A percentile compares a stretch with the other conserved stretches of the same genome.
Conservation (phyloP, 495 filamentous ascomycete genomes). For the Cercophora newfieldiana region DNA sequence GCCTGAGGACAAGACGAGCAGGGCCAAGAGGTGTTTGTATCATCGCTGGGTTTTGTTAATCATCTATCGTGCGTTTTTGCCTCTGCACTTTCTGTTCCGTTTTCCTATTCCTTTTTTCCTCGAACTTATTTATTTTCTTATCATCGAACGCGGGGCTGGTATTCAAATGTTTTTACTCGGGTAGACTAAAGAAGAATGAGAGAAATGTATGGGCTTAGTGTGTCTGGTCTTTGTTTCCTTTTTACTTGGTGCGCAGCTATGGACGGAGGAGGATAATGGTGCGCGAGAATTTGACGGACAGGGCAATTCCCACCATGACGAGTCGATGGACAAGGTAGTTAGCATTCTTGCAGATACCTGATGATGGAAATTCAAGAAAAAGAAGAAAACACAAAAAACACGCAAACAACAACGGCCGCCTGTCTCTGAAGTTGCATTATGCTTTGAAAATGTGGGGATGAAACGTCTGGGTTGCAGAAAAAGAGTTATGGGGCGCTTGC, state of each 20-base stretch:
- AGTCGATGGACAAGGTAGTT: not conserved
- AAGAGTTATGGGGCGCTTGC: not conserved
- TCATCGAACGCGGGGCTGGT: slow-evolving; percentile 3
- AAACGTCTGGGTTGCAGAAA: not conserved
- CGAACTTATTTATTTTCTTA: slow-evolving; percentile 5
- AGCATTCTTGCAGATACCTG: not conserved
- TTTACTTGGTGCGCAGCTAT: not conserved
- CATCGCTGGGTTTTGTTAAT: slow-evolving; percentile 4
- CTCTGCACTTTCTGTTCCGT: not conserved
- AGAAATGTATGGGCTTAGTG: slow-evolving; percentile 16
- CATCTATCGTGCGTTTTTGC: slow-evolving; percentile 10
- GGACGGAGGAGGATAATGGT: not conserved
- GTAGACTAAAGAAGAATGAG: slow-evolving; percentile 17
- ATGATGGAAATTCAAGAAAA: not conserved
- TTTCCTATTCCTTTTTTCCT: not conserved
- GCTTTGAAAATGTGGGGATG: not conserved
- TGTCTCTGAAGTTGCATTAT: not conserved
- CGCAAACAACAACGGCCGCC: not conserved
- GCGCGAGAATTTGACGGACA: not conserved
- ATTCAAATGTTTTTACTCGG: slow-evolving; percentile 12
- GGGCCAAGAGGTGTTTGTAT: not conserved
- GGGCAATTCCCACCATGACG: not conserved
- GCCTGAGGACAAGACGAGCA: not conserved
- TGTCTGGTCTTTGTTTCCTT: slow-evolving; percentile 3
- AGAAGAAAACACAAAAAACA: not conserved